Conservation (phyloP, 192 early-diverging fungal genomes). For the Allomyces macrogynus region DNA sequence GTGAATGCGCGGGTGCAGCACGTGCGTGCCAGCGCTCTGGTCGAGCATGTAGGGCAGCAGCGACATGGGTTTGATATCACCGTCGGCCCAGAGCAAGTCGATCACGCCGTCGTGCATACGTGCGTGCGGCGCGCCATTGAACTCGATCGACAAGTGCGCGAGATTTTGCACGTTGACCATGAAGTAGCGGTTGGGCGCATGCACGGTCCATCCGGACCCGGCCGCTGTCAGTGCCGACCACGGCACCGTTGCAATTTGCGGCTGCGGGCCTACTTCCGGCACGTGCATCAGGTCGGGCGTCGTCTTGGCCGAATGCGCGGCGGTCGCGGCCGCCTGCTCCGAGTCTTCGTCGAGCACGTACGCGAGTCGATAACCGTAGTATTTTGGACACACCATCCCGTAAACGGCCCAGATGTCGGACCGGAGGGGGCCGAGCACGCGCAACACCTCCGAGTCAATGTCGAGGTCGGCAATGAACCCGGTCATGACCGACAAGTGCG, state of each 20-base stretch:
- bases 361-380: neutral
- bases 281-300: neutral
- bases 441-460: neutral
- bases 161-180: neutral
- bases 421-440: neutral
- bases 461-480: neutral
- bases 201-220: neutral
- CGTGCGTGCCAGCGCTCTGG: neutral
- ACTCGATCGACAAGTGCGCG: neutral
- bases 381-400: neutral
- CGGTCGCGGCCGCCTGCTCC: neutral
- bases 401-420: neutral
- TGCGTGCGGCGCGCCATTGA: neutral
- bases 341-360: neutral
- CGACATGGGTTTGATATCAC: neutral
- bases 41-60: neutral
- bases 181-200: neutral
- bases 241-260: neutral
- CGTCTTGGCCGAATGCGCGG: neutral
- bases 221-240: neutral
- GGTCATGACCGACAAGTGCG: neutral
- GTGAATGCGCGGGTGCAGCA: neutral
- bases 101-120: neutral
- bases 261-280: neutral
- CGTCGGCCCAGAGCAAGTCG: neutral